Evolutionary conservation across 768 basidiomycete species (phyloP).

Genomic region (Tylopilus sp.): DNA sequence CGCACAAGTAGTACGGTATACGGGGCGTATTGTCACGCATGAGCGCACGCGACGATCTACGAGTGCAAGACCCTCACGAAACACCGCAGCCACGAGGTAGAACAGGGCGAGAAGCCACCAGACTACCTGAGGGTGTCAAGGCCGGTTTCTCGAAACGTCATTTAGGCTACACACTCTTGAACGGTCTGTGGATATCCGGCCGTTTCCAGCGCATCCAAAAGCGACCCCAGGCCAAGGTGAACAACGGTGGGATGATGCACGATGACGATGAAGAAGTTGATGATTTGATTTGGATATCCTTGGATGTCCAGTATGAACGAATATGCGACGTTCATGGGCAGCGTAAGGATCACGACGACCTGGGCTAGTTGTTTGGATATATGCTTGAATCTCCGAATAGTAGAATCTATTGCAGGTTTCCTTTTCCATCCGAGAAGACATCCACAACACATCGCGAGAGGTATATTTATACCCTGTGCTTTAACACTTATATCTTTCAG

Average conservation of each 20-base stretch:
- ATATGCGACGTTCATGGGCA: constrained; percentile 50
- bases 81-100: constrained; percentile 48
- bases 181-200: constrained; percentile 47
- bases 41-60: too few species aligned
- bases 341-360: constrained; percentile 53
- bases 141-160: not conserved
- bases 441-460: not conserved
- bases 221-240: constrained; percentile 38
- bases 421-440: not conserved
- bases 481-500: not conserved
- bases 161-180: constrained; percentile 44
- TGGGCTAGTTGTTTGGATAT: too few species aligned
- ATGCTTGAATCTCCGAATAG: not conserved
- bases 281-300: constrained; percentile 46
- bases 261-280: constrained; percentile 51
- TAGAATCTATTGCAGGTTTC: not conserved
- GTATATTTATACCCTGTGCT: not conserved
- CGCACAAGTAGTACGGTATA: constrained; percentile 52
- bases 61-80: too few species aligned
- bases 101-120: constrained; percentile 56
- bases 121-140: constrained; percentile 32
- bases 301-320: constrained; percentile 60
- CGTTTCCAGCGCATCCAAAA: constrained; percentile 55
- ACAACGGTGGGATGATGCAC: too few species aligned
- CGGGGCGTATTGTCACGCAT: constrained; percentile 52